These are phyloP conservation scores for Cucumis cinereus DNA, from an alignment of 306 rosid species.

Conservation along the genomic window DNA sequence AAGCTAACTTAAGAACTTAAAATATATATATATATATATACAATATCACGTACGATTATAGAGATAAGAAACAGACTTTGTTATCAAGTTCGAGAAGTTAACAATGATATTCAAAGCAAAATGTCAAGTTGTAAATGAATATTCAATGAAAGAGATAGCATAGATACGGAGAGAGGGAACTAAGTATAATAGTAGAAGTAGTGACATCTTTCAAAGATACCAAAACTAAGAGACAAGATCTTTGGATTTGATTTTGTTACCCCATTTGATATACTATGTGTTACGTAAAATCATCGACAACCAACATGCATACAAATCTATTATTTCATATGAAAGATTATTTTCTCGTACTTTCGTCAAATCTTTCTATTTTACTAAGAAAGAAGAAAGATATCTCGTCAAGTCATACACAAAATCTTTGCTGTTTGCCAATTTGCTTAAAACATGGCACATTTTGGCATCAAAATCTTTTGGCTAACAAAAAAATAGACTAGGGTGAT, in stretches of 20 bases:
- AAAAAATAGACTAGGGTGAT: neutral
- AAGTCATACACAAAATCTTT: neutral
- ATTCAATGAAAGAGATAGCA: neutral
- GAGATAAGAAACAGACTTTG: neutral
- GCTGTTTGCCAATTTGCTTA: neutral
- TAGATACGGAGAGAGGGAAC: neutral
- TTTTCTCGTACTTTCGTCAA: neutral
- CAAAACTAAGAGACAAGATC: neutral
- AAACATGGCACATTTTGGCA: neutral
- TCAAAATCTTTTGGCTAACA: neutral
- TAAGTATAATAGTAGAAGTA: neutral
- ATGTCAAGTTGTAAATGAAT: neutral
- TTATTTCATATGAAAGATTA: neutral
- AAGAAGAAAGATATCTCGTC: neutral
- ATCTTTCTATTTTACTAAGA: neutral
- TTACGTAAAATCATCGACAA: neutral
- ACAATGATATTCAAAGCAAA: neutral
- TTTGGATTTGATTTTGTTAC: neutral
- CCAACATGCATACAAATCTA: neutral
- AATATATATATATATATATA: too few relatives aligned
- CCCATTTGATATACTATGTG: neutral
- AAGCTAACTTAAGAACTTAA: too few relatives aligned
- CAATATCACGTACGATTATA: neutral
- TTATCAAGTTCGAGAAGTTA: neutral
- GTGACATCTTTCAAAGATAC: neutral